phyloP scores from a whole-genome alignment of 2,329 filamentous ascomycete species.

The Eutypella sp. region DNA sequence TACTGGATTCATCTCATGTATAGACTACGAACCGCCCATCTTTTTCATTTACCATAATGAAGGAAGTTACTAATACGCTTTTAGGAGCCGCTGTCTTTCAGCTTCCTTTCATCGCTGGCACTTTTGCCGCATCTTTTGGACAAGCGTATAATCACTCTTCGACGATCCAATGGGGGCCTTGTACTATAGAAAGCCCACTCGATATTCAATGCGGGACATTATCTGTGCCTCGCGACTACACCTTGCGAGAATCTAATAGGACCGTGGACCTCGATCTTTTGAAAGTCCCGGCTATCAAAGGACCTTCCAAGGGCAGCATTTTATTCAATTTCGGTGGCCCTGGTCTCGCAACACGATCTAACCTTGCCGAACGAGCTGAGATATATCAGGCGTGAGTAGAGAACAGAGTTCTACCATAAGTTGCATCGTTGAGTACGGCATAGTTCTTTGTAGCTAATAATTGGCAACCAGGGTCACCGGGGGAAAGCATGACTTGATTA shows the following conservation, averaged over 20 bases:
- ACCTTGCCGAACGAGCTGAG: not conserved
- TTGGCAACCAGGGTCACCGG: not conserved
- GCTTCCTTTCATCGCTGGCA: not conserved
- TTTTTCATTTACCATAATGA: not conserved
- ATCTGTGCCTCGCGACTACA: not conserved
- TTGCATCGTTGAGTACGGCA: too few species aligned
- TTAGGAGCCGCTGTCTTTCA: not conserved
- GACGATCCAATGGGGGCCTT: not conserved
- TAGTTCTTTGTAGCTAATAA: too few species aligned
- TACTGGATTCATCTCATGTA: too few species aligned
- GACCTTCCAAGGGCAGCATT: slow-evolving; percentile 5
- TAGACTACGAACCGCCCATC: too few species aligned
- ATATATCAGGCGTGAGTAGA: not conserved
- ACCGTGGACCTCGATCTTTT: not conserved
- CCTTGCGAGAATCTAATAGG: not conserved
- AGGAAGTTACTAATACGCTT: not conserved
- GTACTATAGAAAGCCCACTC: not conserved
- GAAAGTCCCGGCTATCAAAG: not conserved
- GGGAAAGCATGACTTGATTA: not conserved
- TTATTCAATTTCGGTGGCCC: slow-evolving; percentile 10
- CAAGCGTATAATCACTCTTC: not conserved
- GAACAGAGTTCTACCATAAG: too few species aligned
- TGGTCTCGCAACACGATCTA: not conserved
- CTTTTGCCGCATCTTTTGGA: not conserved
- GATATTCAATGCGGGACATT: not conserved